phyloP scores from a whole-genome alignment of 345 rosid genomes.

The Physaria fendleri region DNA sequence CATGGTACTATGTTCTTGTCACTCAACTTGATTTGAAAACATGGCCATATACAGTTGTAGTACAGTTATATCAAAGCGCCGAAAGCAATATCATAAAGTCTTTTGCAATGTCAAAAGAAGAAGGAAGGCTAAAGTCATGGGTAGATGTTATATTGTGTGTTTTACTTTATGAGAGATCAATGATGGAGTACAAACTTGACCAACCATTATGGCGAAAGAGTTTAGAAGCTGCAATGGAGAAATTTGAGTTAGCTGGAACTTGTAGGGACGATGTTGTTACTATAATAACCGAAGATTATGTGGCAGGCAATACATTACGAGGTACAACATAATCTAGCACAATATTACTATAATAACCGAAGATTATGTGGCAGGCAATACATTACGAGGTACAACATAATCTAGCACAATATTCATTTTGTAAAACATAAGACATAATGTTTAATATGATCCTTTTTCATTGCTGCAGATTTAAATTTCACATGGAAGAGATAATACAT shows the following conservation, averaged over 20 bases:
- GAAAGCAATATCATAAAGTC: conserved; percentile 68
- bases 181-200: conserved; percentile 75
- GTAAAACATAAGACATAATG: conserved; percentile 1
- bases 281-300: conserved; percentile 59
- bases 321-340: conserved; percentile 39
- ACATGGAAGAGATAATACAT: conserved; percentile 61
- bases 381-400: conserved; percentile 49
- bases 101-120: conserved; percentile 69
- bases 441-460: background rate
- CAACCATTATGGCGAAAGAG: conserved; percentile 66
- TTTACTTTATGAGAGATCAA: conserved; percentile 77
- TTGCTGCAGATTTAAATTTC: conserved; percentile 54
- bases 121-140: conserved; percentile 50
- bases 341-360: conserved; percentile 39
- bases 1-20: conserved; percentile 70
- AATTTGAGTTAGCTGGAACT: conserved; percentile 71
- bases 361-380: conserved; percentile 48
- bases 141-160: conserved; percentile 74
- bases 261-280: conserved; percentile 49
- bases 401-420: background rate
- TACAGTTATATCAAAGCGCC: conserved; percentile 58
- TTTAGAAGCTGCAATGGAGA: conserved; percentile 72
- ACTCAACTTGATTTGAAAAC: conserved; percentile 49
- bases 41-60: conserved; percentile 55
- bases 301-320: conserved; percentile 44